Evolutionary conservation across 2,329 filamentous ascomycete species (phyloP).

Genomic region (Aspergillus quadrilineatus): DNA sequence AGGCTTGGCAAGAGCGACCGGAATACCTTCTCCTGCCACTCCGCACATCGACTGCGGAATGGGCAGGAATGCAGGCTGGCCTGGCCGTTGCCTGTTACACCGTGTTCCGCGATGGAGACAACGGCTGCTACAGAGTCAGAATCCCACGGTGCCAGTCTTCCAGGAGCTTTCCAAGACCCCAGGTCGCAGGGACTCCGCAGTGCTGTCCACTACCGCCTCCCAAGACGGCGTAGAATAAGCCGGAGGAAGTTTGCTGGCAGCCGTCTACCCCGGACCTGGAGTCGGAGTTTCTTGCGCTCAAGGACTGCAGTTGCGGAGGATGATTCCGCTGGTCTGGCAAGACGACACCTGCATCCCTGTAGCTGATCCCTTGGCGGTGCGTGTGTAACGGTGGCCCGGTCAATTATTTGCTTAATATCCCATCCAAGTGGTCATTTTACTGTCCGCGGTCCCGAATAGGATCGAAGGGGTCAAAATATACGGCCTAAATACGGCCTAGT

Average conservation of each 20-base stretch:
- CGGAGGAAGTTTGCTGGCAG: background rate
- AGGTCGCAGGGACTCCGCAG: background rate
- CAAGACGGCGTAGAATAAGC: background rate
- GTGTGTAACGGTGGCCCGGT: background rate
- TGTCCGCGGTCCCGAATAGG: no score
- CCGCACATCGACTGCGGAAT: background rate
- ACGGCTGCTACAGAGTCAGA: background rate
- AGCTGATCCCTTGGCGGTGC: slow-evolving; percentile 22
- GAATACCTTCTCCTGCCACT: background rate
- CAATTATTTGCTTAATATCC: background rate
- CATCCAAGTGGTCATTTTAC: background rate
- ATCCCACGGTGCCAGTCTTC: background rate
- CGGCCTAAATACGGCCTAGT: no score
- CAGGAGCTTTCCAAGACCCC: no score
- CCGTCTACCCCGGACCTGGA: background rate
- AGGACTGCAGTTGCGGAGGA: background rate
- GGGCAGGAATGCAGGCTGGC: background rate
- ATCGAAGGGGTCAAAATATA: no score
- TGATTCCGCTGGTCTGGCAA: background rate
- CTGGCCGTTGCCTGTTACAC: slow-evolving; percentile 4
- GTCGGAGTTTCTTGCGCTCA: background rate
- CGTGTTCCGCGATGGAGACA: background rate
- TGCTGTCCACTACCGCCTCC: background rate
- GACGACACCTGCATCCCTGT: slow-evolving; percentile 14
- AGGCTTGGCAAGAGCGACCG: background rate